Conservation (phyloP, 2,329 filamentous ascomycete genomes). For the Oidium heveae region DNA sequence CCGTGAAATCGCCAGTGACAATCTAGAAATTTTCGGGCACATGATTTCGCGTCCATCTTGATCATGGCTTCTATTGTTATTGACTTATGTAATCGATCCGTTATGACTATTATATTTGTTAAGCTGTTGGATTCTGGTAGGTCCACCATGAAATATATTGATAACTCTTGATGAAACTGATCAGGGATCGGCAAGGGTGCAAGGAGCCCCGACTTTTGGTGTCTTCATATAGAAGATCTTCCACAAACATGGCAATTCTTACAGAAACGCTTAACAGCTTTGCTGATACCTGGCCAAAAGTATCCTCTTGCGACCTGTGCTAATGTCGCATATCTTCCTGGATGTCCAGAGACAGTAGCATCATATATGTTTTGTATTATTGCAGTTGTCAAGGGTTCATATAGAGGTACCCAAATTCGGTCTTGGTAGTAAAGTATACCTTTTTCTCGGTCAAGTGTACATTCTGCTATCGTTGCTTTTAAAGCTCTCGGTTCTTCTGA, state of each 20-base stretch:
- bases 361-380: neutral
- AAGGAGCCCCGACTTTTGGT: neutral
- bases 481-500: too few relatives aligned
- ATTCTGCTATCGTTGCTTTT: too few relatives aligned
- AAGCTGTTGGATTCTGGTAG: neutral
- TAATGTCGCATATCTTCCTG: neutral
- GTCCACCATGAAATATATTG: neutral
- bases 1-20: neutral
- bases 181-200: too few relatives aligned
- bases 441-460: too few relatives aligned
- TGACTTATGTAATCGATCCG: neutral
- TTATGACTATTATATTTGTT: too few relatives aligned
- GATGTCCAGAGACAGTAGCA: neutral
- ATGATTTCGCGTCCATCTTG: neutral
- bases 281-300: too few relatives aligned
- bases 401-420: too few relatives aligned
- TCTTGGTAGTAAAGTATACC: too few relatives aligned
- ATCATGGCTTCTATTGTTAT: neutral
- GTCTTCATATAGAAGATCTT: neutral
- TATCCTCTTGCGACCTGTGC: neutral
- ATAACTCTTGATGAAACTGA: neutral
- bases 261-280: too few relatives aligned
- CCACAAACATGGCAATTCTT: too few relatives aligned
- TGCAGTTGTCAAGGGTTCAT: too few relatives aligned
- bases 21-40: neutral